These are phyloP conservation scores for Hypocrella siamensis DNA, from an alignment of 2,329 filamentous ascomycete genomes.

Conservation along the genomic window DNA sequence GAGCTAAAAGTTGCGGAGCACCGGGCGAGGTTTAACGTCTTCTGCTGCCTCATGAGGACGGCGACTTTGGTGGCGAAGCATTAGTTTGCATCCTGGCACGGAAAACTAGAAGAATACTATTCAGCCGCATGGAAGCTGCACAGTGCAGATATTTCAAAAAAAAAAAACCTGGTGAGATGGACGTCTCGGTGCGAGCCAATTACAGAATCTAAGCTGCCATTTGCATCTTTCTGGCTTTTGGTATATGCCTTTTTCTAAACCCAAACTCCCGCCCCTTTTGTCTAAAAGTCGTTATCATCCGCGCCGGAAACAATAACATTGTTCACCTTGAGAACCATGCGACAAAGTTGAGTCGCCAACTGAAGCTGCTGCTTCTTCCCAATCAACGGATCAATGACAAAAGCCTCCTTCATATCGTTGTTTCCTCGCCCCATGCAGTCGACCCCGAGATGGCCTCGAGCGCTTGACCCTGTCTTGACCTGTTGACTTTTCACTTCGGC, in stretches of 20 bases:
- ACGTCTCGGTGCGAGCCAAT: too few relatives aligned
- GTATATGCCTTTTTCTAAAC: slow-evolving; percentile 9
- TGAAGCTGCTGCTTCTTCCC: slow-evolving; percentile 96
- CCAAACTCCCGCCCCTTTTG: neutral
- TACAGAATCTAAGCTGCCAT: too few relatives aligned
- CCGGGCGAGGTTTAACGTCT: too few relatives aligned
- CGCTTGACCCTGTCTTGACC: slow-evolving; percentile 49
- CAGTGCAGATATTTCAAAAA: too few relatives aligned
- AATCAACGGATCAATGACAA: slow-evolving; percentile 96
- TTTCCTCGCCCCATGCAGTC: slow-evolving; percentile 94
- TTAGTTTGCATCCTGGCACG: too few relatives aligned
- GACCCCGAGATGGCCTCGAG: slow-evolving; percentile 59
- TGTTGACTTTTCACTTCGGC: slow-evolving; percentile 94
- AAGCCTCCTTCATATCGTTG: slow-evolving; percentile 96
- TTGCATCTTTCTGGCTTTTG: too few relatives aligned
- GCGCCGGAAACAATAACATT: slow-evolving; percentile 85
- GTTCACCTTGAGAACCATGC: slow-evolving; percentile 96
- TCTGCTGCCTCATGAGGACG: too few relatives aligned
- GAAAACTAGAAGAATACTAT: too few relatives aligned
- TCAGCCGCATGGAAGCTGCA: too few relatives aligned
- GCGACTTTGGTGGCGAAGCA: too few relatives aligned
- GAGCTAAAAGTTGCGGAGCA: too few relatives aligned
- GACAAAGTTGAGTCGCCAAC: slow-evolving; percentile 89
- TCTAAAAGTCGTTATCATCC: slow-evolving; percentile 76
- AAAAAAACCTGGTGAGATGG: too few relatives aligned